phyloP scores from a whole-genome alignment of 306 rosid species.

The Vigna hirtella region DNA sequence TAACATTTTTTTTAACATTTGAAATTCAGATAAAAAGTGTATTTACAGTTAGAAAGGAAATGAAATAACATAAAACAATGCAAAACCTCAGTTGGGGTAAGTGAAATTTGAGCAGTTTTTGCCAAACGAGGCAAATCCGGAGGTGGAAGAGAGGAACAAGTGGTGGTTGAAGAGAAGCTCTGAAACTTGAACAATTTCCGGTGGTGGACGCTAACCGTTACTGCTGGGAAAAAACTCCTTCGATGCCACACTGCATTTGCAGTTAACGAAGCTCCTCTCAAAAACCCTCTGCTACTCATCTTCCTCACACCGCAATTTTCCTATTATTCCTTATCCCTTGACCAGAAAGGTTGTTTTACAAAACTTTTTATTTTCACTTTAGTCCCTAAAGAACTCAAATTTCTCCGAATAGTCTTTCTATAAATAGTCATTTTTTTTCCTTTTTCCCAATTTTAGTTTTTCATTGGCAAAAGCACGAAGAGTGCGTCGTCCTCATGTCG shows the following conservation, averaged over 20 bases:
- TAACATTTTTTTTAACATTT: not conserved
- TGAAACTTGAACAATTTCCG: slow-evolving; percentile 39
- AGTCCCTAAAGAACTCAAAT: slow-evolving; percentile 30
- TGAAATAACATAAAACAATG: not conserved
- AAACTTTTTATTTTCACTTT: slow-evolving; percentile 9
- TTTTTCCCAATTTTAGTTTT: not conserved
- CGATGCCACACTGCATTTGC: slow-evolving; percentile 26
- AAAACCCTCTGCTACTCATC: slow-evolving; percentile 40
- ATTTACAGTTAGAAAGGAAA: not conserved
- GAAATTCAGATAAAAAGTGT: not conserved
- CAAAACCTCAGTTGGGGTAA: slow-evolving; percentile 68
- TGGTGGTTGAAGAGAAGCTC: slow-evolving; percentile 41
- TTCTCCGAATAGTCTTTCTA: not conserved
- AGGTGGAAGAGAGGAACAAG: slow-evolving; percentile 62
- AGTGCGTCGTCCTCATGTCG: slow-evolving; percentile 56
- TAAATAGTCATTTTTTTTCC: not conserved
- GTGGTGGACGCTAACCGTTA: slow-evolving; percentile 12
- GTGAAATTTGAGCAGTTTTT: slow-evolving; percentile 79
- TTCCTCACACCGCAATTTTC: not conserved
- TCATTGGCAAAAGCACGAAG: slow-evolving; percentile 34
- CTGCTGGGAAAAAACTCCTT: slow-evolving; percentile 18
- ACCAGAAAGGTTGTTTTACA: not conserved
- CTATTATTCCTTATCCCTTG: slow-evolving; percentile 28
- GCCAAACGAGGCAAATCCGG: slow-evolving; percentile 76
- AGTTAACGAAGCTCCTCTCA: slow-evolving; percentile 42